These are phyloP conservation scores for Piloderma croceum DNA, from an alignment of 768 basidiomycete genomes.

Conservation along the genomic window DNA sequence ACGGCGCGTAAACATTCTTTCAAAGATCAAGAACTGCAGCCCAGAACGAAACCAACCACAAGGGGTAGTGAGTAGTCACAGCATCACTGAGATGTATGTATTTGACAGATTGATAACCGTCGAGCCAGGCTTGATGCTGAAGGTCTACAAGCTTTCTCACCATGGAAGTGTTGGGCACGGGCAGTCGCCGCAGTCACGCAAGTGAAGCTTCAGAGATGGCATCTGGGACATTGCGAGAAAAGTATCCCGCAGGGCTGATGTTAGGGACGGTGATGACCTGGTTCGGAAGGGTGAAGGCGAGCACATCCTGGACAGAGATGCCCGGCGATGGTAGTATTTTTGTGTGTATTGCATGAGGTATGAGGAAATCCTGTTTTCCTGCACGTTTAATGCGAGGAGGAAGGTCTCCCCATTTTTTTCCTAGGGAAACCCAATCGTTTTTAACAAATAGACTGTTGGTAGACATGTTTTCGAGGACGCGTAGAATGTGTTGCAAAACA, in stretches of 20 bases:
- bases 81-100: constrained; percentile 5
- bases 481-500: no score
- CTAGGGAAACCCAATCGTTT: background rate
- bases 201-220: background rate
- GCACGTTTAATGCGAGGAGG: background rate
- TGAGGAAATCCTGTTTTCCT: background rate
- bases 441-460: background rate
- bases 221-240: constrained; percentile 1
- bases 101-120: constrained; percentile 2
- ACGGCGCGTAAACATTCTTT: background rate
- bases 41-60: constrained; percentile 8
- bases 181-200: constrained; percentile 1
- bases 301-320: background rate
- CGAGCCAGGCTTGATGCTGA: constrained; percentile 4
- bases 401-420: background rate
- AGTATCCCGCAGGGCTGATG: constrained; percentile 3
- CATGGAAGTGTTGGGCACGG: background rate
- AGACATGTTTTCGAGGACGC: no score
- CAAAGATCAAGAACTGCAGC: constrained; percentile 1
- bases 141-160: background rate
- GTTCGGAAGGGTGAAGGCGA: background rate
- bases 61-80: constrained; percentile 5
- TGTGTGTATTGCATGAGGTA: background rate
- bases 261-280: background rate
- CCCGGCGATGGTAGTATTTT: background rate